Evolutionary conservation across 148 eudicot species (phyloP).

Genomic region (Rheum nobile): DNA sequence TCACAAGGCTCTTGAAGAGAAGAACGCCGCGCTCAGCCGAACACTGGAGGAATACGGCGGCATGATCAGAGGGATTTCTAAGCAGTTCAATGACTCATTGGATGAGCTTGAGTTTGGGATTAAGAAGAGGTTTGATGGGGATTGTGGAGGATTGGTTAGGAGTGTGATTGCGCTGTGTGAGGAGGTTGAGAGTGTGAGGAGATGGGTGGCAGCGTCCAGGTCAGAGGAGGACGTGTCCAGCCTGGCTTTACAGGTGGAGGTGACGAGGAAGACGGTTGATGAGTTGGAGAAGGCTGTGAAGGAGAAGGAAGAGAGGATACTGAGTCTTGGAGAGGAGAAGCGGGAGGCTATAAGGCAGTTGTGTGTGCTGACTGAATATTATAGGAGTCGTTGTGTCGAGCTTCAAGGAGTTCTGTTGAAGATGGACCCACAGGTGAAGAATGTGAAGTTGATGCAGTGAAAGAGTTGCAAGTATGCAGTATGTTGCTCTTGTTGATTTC

Average conservation of each 20-base stretch:
- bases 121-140: slow-evolving; percentile 55
- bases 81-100: slow-evolving; percentile 29
- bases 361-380: slow-evolving; percentile 51
- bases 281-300: slow-evolving; percentile 26
- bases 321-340: slow-evolving; percentile 36
- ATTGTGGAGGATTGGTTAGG: slow-evolving; percentile 36
- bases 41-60: slow-evolving; percentile 35
- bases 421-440: neutral
- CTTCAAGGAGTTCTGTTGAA: slow-evolving; percentile 26
- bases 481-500: neutral
- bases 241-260: slow-evolving; percentile 25
- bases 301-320: slow-evolving; percentile 35
- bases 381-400: slow-evolving; percentile 27
- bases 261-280: slow-evolving; percentile 22
- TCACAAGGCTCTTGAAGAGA: slow-evolving; percentile 37
- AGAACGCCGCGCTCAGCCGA: slow-evolving; percentile 22
- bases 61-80: slow-evolving; percentile 31
- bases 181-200: slow-evolving; percentile 47
- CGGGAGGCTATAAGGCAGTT: slow-evolving; percentile 59
- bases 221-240: slow-evolving; percentile 31
- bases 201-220: slow-evolving; percentile 28
- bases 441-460: neutral
- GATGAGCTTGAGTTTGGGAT: slow-evolving; percentile 34
- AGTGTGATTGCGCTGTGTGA: slow-evolving; percentile 31
- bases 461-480: neutral